A percentile compares a stretch with the other conserved stretches of the same genome.
Evolutionary conservation across 805 yeast genomes (phyloP).

Genomic region (Kockiozyma suomiensis): DNA sequence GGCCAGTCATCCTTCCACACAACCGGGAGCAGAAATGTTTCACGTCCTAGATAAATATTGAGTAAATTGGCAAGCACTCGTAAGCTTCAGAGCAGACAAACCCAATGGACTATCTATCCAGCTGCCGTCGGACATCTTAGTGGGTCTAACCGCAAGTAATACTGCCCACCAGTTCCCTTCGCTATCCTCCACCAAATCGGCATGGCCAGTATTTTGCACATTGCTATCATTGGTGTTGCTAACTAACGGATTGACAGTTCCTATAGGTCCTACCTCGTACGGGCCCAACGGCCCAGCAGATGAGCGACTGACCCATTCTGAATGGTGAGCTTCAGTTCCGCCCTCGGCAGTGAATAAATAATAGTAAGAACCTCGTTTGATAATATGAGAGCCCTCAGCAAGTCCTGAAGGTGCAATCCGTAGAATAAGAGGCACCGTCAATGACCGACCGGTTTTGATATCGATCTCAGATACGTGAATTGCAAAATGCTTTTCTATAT

Average conservation of each 20-base stretch:
- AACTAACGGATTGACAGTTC: conserved; percentile 6
- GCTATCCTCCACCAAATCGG: conserved; percentile 4
- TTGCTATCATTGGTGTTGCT: not conserved
- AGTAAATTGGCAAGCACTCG: not conserved
- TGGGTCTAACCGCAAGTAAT: conserved; percentile 14
- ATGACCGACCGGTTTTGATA: not conserved
- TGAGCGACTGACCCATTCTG: conserved; percentile 11
- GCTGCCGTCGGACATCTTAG: not conserved
- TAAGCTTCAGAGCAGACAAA: not conserved
- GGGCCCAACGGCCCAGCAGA: conserved; percentile 1
- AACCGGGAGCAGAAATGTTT: conserved; percentile 10
- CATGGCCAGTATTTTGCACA: conserved; percentile 17
- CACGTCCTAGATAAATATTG: not conserved
- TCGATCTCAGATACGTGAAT: conserved; percentile 11
- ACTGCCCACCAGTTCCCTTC: conserved; percentile 16
- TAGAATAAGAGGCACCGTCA: conserved; percentile 1
- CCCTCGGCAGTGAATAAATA: conserved; percentile 17
- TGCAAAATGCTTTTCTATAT: conserved; percentile 12
- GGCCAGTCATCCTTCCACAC: conserved; percentile 18
- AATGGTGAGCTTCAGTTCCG: conserved; percentile 14
- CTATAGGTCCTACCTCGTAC: conserved; percentile 10
- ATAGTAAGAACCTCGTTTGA: not conserved
- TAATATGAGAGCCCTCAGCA: conserved; percentile 19
- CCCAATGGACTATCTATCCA: conserved; percentile 8
- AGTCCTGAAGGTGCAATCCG: conserved; percentile 4